phyloP scores from a whole-genome alignment of 306 rosid species.

The Cajanus cajan region DNA sequence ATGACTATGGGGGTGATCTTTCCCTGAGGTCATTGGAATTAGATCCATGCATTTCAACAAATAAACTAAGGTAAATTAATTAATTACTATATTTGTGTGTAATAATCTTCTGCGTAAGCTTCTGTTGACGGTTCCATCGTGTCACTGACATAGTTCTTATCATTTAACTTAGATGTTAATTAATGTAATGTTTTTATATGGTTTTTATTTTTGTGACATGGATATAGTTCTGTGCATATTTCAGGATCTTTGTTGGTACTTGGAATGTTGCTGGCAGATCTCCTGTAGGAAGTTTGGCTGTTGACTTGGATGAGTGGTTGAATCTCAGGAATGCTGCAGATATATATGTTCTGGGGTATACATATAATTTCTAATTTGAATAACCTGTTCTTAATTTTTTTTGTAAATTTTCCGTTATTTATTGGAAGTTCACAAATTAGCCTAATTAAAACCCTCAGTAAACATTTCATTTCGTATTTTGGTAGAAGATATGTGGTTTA shows the following conservation, averaged over 20 bases:
- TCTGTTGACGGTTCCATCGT: not conserved
- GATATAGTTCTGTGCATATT: not conserved
- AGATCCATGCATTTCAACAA: conserved; percentile 63
- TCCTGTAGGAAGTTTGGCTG: conserved; percentile 78
- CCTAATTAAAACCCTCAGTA: no score
- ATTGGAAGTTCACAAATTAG: not conserved
- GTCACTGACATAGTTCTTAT: not conserved
- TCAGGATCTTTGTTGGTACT: conserved; percentile 87
- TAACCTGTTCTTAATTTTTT: not conserved
- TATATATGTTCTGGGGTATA: conserved; percentile 91
- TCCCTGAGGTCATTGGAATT: conserved; percentile 48
- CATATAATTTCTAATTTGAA: conserved; percentile 11
- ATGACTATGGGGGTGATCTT: conserved; percentile 39
- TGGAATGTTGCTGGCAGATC: conserved; percentile 95
- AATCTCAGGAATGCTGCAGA: conserved; percentile 86
- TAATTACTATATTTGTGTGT: not conserved
- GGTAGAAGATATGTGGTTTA: no score
- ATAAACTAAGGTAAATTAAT: conserved; percentile 62
- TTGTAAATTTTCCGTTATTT: not conserved
- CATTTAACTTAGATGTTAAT: not conserved
- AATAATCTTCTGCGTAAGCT: not conserved
- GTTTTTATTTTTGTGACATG: not conserved
- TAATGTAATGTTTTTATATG: not conserved
- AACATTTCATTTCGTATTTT: no score
- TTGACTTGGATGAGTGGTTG: conserved; percentile 87